Base-by-base conservation (phyloP, 257 asterid genomes). In the Salvia rosmarinus region DNA sequence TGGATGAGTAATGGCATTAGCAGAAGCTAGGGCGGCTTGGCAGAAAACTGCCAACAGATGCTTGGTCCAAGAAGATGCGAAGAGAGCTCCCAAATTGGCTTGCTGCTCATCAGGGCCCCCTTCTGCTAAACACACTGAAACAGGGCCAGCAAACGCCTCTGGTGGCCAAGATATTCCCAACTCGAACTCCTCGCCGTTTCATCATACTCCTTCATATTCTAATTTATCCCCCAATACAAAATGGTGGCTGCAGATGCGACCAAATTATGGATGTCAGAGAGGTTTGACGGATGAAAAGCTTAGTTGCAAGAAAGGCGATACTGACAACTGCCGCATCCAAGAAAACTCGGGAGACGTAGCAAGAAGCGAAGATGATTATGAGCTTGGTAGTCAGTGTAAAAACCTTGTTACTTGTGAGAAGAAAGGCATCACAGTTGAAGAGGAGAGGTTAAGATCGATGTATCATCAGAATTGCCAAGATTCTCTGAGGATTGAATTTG, bases 11-110 rank as follows among this genome's bases (percentile, higher is more conserved):
- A 87, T 88, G 94, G 91, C 91, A 6, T 74, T 81, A 49, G 91
- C 92, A 10, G 97, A 89, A 79, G 91, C 87, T 49, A 87, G 97
- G 86, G 89, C 96, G 8, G 90, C 88, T 52, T 89, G 95, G 95
- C 94, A 91, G 82, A 90, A 89, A 81, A 87, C 91, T 43, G 96
- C 81, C 73, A 88, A 90, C 64, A 86, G 97, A 68, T 90, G 88
- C 70, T 85, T 86, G 71, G 90, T 88, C 50, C 96, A 90, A 75
- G 97, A 90, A 72, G 97, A 90, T 72, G 97, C 97, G 4, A 88
- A 90, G 78, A 75, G 98, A 77, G 97, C 98, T 77, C 98, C 98
- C 2, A 93, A 81, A 75, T 84, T 93, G 76, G 96, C 97, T 59
- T 88, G 86, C 77, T 88, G 86, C 79, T 80, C 97, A 5, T 80